Conservation (phyloP, 2,329 filamentous ascomycete species). For the Fusarium siculi region DNA sequence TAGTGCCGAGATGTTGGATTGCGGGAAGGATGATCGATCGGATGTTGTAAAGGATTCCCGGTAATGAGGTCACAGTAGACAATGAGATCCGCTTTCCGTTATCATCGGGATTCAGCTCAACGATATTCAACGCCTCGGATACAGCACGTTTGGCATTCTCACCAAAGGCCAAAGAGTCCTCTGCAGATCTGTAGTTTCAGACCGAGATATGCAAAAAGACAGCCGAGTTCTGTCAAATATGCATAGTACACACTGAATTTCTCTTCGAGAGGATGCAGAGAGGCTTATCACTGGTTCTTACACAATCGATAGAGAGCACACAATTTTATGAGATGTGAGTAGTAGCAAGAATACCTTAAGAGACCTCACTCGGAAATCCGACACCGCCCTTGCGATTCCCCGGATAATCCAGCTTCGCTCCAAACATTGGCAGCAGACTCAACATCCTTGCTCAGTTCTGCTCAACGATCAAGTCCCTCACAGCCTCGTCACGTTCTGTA, state of each 20-base stretch:
- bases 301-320: accelerated
- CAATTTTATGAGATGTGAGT: accelerated
- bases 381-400: background rate
- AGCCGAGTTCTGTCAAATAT: background rate
- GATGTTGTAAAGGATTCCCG: no score
- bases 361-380: background rate
- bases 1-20: no score
- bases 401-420: accelerated
- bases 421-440: background rate
- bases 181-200: no score
- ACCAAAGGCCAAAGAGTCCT: no score
- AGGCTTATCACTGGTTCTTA: background rate
- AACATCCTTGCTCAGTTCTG: background rate
- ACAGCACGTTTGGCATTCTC: no score
- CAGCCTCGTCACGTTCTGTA: background rate
- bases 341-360: accelerated
- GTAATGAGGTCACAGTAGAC: no score
- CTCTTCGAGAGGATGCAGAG: accelerated
- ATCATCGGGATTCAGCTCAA: no score
- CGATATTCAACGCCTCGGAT: no score
- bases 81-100: no score
- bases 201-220: background rate
- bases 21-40: no score
- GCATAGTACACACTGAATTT: background rate
- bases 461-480: background rate